Conservation (phyloP, 306 rosid genomes). For the Mucuna pruriens region DNA sequence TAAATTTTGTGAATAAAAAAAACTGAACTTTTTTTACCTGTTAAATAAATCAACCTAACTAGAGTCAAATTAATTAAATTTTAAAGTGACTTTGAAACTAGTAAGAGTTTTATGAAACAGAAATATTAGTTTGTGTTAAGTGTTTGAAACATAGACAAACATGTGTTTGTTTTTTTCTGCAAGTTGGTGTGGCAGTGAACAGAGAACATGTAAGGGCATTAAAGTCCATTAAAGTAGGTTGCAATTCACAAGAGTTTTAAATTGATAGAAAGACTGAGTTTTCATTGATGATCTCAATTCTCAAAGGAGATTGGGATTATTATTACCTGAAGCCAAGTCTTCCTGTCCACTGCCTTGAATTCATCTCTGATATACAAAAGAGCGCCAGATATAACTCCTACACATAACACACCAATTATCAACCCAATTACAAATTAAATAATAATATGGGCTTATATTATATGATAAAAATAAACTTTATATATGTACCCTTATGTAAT, state of each 20-base stretch:
- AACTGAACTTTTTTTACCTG: not conserved
- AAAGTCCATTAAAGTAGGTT: slow-evolving; percentile 29
- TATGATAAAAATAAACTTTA: not conserved
- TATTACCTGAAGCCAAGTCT: slow-evolving; percentile 64
- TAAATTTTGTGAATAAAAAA: not conserved
- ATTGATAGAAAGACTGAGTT: not conserved
- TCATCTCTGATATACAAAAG: slow-evolving; percentile 68
- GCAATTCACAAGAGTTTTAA: slow-evolving; percentile 22
- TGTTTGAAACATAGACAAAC: not conserved
- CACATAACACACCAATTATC: slow-evolving; percentile 10
- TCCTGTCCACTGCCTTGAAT: slow-evolving; percentile 49
- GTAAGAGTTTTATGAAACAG: not conserved
- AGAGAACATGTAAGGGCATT: slow-evolving; percentile 31
- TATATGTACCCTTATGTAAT: not conserved
- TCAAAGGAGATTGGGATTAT: not conserved
- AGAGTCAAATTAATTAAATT: not conserved
- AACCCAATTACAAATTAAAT: not conserved
- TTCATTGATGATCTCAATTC: not conserved
- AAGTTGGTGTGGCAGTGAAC: slow-evolving; percentile 30
- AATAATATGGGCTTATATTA: not conserved
- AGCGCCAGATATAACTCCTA: slow-evolving; percentile 78
- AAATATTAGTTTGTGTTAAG: not conserved
- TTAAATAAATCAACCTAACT: not conserved
- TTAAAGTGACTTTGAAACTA: not conserved
- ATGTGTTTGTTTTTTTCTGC: not conserved